Base-by-base conservation (phyloP, 1,139 yeast genomes). In the Pichia sp. region DNA sequence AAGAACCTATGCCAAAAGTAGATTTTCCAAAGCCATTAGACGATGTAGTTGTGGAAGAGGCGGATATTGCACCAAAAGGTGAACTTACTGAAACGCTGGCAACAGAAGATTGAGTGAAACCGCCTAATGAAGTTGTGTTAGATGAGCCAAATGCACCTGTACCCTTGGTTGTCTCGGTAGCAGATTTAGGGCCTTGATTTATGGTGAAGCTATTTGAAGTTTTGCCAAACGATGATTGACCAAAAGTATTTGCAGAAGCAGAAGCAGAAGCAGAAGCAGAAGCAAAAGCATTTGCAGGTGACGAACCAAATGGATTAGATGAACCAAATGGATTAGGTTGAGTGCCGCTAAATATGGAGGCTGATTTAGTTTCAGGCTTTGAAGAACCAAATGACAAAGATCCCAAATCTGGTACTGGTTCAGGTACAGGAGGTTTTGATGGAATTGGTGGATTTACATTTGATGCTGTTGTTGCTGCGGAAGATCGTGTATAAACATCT, bases 271-370 rank as follows among this genome's bases (percentile, higher is more conserved):
- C 25, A 3, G 39, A 31, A 8, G 8, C 27, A 26, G 24, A 20
- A 4, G 24, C 33, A 31, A 31, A n/a, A 52, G 53, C 31, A 44
- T 37, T 37, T 16, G 47, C 22, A 5, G 29, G n/a, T 26, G 46
- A 7, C n/a, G 35, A 26, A 23, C 43, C 41, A 42, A 34, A 40
- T 16, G 50, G 44, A 27, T 26, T 30, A 11, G 22, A 11, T 22
- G 11, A 8, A 31, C 29, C 27, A 28, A 44, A 44, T 10, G 45
- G 47, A 36, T 39, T 39, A 6, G 40, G 29, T 22, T 49, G 50
- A 27, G 52, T 23, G 6, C 31, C n/a, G 7, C 46, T 48, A 35
- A 46, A 39, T 8, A 35, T 27, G 7, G 26, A 24, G n/a, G n/a
- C n/a, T 39, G 28, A 26, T 6, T 8, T 26, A 8, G 28, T 26